Percentiles rank a stretch among this genome's conserved stretches.
Evolutionary conservation across 371 early-diverging fungal genomes (phyloP).

Genomic region (Smittium culicis): DNA sequence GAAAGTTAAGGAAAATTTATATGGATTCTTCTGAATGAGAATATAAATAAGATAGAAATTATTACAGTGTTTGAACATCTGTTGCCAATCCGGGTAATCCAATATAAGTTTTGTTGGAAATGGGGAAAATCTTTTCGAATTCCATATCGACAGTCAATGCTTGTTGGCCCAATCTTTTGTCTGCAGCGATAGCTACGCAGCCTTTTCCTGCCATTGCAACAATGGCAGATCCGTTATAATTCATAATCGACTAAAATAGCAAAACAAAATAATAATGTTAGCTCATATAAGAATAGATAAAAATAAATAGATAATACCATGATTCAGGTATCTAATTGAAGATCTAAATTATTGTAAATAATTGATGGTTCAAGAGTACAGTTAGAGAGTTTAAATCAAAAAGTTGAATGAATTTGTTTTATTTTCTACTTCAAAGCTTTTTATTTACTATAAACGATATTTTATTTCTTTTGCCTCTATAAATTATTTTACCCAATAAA

Average conservation of each 20-base stretch:
- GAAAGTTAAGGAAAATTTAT: conserved; percentile 6
- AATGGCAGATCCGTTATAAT: conserved; percentile 89
- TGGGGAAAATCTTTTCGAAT: conserved; percentile 85
- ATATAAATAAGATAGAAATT: conserved; percentile 30
- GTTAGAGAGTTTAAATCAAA: too few relatives aligned
- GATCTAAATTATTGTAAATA: too few relatives aligned
- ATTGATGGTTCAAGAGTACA: too few relatives aligned
- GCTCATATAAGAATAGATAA: too few relatives aligned
- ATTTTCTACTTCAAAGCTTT: too few relatives aligned
- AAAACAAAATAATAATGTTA: too few relatives aligned
- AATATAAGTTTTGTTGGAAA: conserved; percentile 72
- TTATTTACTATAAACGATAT: too few relatives aligned
- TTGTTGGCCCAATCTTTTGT: conserved; percentile 85
- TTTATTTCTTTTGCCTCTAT: too few relatives aligned
- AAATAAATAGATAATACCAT: too few relatives aligned
- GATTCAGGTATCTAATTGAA: too few relatives aligned
- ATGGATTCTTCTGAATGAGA: background rate
- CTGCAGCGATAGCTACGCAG: conserved; percentile 96
- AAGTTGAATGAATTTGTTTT: too few relatives aligned
- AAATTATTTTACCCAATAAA: too few relatives aligned
- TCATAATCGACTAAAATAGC: conserved; percentile 46
- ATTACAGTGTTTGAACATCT: conserved; percentile 84
- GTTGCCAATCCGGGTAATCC: conserved; percentile 95
- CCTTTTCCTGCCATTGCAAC: conserved; percentile 98
- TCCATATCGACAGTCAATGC: conserved; percentile 85